A percentile compares a stretch with the other conserved stretches of the same genome.
These are phyloP conservation scores for Skeletonema grethae DNA, from an alignment of 108 stramenopile genomes.

Conservation along the genomic window DNA sequence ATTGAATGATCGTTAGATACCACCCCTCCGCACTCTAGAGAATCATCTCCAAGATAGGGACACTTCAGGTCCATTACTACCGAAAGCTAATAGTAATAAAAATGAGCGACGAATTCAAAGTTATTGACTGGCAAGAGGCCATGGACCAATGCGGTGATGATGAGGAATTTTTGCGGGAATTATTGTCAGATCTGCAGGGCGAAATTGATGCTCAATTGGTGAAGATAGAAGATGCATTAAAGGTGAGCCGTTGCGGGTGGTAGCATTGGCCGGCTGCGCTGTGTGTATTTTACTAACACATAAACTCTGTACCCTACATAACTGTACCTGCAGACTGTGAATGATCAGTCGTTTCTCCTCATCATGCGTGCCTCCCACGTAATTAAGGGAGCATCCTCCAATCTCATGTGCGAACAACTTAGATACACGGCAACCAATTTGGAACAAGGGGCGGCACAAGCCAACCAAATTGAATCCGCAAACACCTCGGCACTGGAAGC, in stretches of 20 bases:
- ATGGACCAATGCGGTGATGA: slow-evolving; percentile 94
- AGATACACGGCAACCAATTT: slow-evolving; percentile 63
- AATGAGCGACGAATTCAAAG: slow-evolving; percentile 8
- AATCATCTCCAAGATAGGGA: no score
- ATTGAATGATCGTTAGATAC: no score
- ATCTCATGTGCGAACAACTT: slow-evolving; percentile 89
- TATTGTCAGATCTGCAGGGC: slow-evolving; percentile 79
- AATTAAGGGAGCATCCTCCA: slow-evolving; percentile 92
- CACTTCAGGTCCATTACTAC: no score
- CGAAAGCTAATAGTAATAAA: not conserved
- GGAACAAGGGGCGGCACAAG: slow-evolving; percentile 63
- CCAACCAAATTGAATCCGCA: slow-evolving; percentile 30
- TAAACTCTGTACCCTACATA: not conserved
- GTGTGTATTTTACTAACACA: not conserved
- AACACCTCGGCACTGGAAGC: slow-evolving; percentile 23
- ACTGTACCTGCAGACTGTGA: slow-evolving; percentile 22
- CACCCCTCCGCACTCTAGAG: no score
- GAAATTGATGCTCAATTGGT: slow-evolving; percentile 82
- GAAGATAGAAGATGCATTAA: slow-evolving; percentile 71
- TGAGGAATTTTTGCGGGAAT: slow-evolving; percentile 89
- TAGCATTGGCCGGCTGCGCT: not conserved
- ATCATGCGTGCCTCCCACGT: slow-evolving; percentile 85
- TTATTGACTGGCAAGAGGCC: slow-evolving; percentile 92
- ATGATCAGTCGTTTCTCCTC: slow-evolving; percentile 58
- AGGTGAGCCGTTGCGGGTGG: slow-evolving; percentile 40